Evolutionary conservation across 768 basidiomycete species (phyloP), one percentile per base, ranked within the genome.

Genomic region (Favolaschia claudopus): DNA sequence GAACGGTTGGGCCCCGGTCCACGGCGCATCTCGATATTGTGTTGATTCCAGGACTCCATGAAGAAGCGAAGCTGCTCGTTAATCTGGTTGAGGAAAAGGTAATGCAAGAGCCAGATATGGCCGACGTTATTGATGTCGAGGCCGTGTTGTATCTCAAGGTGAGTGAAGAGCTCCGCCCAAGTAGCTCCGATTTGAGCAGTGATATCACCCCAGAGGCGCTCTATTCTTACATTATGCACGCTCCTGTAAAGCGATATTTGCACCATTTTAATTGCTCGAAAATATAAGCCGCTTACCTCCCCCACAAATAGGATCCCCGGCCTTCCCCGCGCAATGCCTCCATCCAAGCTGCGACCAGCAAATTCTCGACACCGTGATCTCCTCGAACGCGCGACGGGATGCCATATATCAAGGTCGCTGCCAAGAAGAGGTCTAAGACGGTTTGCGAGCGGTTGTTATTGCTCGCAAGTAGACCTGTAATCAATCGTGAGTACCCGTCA

Each of bases 61-160:
- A 74, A 82, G 3, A 58, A 45, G 3, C 32, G 34, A 13, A 68
- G 65, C 51, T 82, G 73, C 1, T 50, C 14, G 51, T 79, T 76
- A 29, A 79, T 67, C 0, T 44, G n/a, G 3, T 40, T 2, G 4
- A 79, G 69, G 54, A 82, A 81, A 0, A 81, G 65, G 40, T 70
- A 56, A 37, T 77, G 77, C 2, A 79, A 58, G 7, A 81, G 68
- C 78, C 79, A 83, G 27, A 79, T 74, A 48, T 80, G 78, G 14
- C 47, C 51, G 6, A 63, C 43, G 14, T 60, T 50, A n/a, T 71
- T 56, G 13, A 45, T 49, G 45, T 79, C 54, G 1, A 82, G 70
- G 0, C 70, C 63, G 34, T 70, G 45, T 13, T 63, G 44, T 2
- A 53, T 28, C 52, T 81, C 77, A 4, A 82, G 70, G 5, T 64